Conservation (phyloP, 208 protist genomes). For the Balamuthia mandrillaris region DNA sequence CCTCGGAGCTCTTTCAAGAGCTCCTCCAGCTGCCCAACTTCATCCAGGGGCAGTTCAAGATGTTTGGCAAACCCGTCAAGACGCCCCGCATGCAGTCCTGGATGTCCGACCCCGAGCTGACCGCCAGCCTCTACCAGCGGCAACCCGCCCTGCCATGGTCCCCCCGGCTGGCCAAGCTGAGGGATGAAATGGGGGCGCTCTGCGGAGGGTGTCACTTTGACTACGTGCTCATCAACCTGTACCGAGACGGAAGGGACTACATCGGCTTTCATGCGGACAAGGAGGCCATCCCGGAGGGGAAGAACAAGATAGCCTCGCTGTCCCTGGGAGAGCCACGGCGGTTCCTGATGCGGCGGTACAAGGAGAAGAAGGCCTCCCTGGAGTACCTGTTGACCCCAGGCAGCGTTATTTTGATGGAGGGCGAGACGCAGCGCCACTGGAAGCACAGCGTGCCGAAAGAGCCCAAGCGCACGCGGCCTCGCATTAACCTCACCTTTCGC, state of each 20-base stretch:
- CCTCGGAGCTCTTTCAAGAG: too few species aligned
- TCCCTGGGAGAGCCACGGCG: neutral
- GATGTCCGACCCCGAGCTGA: neutral
- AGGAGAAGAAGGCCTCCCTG: too few species aligned
- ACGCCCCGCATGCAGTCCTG: constrained; percentile 1
- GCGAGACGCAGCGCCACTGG: neutral
- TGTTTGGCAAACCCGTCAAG: too few species aligned
- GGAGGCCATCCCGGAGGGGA: neutral
- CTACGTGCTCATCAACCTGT: constrained; percentile 1
- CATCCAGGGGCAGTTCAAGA: too few species aligned
- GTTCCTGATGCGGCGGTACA: neutral
- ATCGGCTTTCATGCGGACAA: constrained; percentile 5
- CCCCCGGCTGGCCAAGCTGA: too few species aligned
- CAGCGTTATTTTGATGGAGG: constrained; percentile 1
- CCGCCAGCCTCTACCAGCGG: neutral
- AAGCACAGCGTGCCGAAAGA: neutral
- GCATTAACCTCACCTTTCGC: constrained; percentile 27
- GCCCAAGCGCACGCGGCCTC: neutral
- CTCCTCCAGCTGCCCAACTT: too few species aligned
- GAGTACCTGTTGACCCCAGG: too few species aligned
- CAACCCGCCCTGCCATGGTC: neutral
- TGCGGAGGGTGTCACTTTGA: neutral
- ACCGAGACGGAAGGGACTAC: neutral
- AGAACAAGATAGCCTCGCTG: neutral
- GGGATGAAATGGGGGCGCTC: neutral